A percentile compares a stretch with the other conserved stretches of the same genome.
phyloP scores from a whole-genome alignment of 441 rosid genomes.

The Eruca vesicaria region DNA sequence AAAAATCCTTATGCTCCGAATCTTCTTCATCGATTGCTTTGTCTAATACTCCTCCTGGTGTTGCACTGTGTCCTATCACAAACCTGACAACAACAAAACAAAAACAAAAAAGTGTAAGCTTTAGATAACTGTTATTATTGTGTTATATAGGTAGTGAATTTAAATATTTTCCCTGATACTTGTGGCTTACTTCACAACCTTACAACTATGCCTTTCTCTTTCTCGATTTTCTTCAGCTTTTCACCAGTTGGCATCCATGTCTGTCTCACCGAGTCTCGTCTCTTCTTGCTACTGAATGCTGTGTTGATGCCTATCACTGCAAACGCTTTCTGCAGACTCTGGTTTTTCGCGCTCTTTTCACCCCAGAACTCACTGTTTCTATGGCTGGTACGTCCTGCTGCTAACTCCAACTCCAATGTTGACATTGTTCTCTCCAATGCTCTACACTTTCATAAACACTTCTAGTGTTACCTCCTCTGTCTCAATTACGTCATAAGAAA shows the following conservation, averaged over 20 bases:
- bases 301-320: constrained; percentile 85
- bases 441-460: constrained; percentile 31
- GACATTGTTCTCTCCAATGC: constrained; percentile 73
- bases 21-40: constrained; percentile 69
- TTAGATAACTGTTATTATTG: not conserved
- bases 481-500: too few relatives aligned
- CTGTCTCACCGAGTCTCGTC: constrained; percentile 70
- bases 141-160: not conserved
- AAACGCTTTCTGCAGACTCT: constrained; percentile 59
- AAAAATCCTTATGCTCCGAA: constrained; percentile 61
- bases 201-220: constrained; percentile 77
- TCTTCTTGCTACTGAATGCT: constrained; percentile 85
- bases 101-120: not conserved
- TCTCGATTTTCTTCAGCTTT: constrained; percentile 65
- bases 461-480: constrained; percentile 1
- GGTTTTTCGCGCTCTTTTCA: constrained; percentile 34
- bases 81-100: constrained; percentile 31
- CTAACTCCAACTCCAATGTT: constrained; percentile 63
- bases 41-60: constrained; percentile 72
- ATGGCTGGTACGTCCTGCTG: constrained; percentile 40
- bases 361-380: constrained; percentile 25
- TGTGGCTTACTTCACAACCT: constrained; percentile 41
- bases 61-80: constrained; percentile 88
- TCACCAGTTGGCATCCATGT: constrained; percentile 90
- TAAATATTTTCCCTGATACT: not conserved